Conservation (phyloP, 2,329 filamentous ascomycete genomes). For the Monilinia vaccinii-corymbosi region DNA sequence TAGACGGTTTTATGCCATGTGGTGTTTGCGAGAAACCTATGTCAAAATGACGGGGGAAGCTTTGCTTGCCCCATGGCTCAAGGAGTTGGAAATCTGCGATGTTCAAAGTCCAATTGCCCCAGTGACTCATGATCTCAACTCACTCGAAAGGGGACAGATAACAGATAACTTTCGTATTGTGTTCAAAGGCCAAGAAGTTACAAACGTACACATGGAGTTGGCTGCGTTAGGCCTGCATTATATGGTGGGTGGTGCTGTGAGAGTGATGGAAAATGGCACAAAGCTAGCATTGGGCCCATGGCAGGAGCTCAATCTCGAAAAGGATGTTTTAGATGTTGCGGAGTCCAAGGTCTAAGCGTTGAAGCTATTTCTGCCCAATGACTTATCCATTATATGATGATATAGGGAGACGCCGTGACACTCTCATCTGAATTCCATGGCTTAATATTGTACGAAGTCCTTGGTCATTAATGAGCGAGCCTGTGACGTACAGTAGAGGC, state of each 20-base stretch:
- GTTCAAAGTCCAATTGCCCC: constrained; percentile 33
- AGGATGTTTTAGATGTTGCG: constrained; percentile 21
- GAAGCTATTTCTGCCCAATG: neutral
- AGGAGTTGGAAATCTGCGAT: constrained; percentile 57
- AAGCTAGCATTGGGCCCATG: constrained; percentile 13
- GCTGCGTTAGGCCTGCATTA: constrained; percentile 23
- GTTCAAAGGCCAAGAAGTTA: constrained; percentile 22
- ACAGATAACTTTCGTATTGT: constrained; percentile 18
- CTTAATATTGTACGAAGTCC: too few relatives aligned
- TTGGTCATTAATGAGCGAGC: too few relatives aligned
- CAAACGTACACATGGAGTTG: constrained; percentile 26
- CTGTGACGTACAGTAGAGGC: neutral
- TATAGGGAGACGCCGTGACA: too few relatives aligned
- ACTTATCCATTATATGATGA: too few relatives aligned
- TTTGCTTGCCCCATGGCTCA: constrained; percentile 63
- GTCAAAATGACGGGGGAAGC: constrained; percentile 78
- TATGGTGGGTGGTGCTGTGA: constrained; percentile 26
- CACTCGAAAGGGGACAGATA: constrained; percentile 20
- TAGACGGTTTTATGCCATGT: constrained; percentile 65
- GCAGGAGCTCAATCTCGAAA: constrained; percentile 20
- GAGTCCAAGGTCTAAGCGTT: constrained; percentile 6
- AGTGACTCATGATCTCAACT: constrained; percentile 6
- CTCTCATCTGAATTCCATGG: neutral
- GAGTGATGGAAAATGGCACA: constrained; percentile 7
- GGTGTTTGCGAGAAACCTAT: constrained; percentile 73